Conservation (phyloP, 306 rosid species). For the Hippophae rhamnoides region DNA sequence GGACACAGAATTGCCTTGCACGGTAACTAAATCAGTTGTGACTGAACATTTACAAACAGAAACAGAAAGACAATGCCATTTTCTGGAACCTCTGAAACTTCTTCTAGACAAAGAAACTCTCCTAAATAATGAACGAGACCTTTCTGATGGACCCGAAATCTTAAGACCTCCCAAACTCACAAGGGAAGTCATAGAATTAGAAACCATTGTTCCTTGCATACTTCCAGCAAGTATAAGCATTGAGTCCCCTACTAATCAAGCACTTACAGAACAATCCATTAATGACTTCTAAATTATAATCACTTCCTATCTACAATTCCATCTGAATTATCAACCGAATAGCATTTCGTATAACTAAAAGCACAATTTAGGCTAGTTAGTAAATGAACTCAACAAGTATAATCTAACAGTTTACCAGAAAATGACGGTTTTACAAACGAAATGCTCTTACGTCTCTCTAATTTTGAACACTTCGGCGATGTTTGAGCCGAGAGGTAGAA, state of each 20-base stretch:
- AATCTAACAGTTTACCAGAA: neutral
- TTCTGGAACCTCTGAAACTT: conserved; percentile 35
- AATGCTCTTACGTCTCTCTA: no score
- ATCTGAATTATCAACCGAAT: neutral
- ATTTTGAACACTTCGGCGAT: neutral
- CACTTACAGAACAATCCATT: conserved; percentile 16
- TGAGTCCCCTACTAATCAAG: conserved; percentile 14
- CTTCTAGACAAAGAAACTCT: conserved; percentile 62
- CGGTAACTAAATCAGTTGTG: conserved; percentile 73
- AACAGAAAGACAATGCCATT: conserved; percentile 69
- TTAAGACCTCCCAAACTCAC: conserved; percentile 54
- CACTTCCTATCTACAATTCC: conserved; percentile 5
- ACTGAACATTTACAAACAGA: conserved; percentile 86
- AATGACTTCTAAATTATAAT: conserved; percentile 17
- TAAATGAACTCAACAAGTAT: conserved; percentile 14
- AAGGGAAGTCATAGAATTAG: conserved; percentile 65
- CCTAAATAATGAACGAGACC: conserved; percentile 45
- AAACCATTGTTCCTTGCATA: conserved; percentile 75
- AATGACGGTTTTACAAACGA: neutral
- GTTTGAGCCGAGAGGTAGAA: neutral
- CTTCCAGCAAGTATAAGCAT: conserved; percentile 52
- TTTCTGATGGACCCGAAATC: conserved; percentile 46
- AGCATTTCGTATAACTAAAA: neutral
- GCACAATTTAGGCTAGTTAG: conserved; percentile 31
- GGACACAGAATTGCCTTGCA: conserved; percentile 67